Base-by-base conservation (phyloP, 306 rosid genomes). In the Vigna radiata region DNA sequence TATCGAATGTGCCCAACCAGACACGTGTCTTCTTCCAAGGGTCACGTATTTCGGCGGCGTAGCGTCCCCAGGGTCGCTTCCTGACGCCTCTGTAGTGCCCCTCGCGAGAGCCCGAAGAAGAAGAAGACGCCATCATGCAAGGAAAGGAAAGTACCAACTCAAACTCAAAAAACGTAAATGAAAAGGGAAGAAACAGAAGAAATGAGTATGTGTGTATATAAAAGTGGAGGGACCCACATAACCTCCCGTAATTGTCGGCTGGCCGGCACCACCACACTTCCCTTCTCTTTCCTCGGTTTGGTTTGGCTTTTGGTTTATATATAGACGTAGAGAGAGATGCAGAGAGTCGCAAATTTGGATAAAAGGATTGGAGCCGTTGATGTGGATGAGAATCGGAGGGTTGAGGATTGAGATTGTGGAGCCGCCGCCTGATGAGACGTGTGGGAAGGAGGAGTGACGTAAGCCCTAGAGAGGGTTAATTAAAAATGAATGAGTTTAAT, bases 11-110 rank as follows among this genome's bases (percentile, higher is more conserved):
- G 4, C 99, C 99, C 6, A 95, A 37, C 99, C 99, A 95, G 12
- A 95, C 99, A 17, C 99, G 84, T 0, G 99, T 95, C 54, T 95
- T 95, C 89, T 95, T 95, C 99, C 99, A 95, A 0, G 99, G 99
- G 52, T 95, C 99, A 3, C 99, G 86, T 29, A 95, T 95, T 87
- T 95, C 99, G 0, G 99, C 99, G 0, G 99, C 99, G 81, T 95
- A 95, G 16, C 99, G 90, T 2, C 99, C 99, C 99, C 99, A 95
- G 0, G 99, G 99, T 73, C 99, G 75, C 96, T 95, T 95, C 2
- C 99, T 52, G 0, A 95, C 99, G 0, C 99, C 99, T 70, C 99
- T 81, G 87, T 89, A 95, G 85, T 91, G 97, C 7, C 90, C 91
- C 56, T 91, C 95, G 0, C 92, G 90, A 3, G 88, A 80, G 0